Evolutionary conservation across 1,284 basidiomycete species (phyloP), one percentile per base, ranked within the genome.

Genomic region (Leccinum insolens): DNA sequence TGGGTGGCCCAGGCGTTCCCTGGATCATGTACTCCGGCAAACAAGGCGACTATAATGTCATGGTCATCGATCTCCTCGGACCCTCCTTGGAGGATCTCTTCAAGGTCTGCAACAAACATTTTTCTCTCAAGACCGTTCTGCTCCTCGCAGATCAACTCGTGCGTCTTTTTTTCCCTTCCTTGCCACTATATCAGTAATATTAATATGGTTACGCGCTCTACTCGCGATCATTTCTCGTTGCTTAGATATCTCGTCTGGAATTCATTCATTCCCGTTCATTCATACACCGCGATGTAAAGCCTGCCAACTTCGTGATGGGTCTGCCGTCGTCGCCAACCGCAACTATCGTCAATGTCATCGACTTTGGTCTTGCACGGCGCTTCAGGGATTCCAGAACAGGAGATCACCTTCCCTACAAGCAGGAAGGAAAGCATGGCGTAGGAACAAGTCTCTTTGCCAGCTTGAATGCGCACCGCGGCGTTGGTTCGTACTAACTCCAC

Each of bases 291-390:
- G 96, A 98, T 79, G 93, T 99, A 78, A 99, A 99, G 78, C 96
- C 96, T 7, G 95, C 94, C 60, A 98, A 98, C 80, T 96, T 99
- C 71, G 89, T 98, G 65, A 91, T 93, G 85, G 89, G 90, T 69
- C 64, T 67, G n/a, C 49, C 76, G 0, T 86, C 85, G 1, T 85
- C 85, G 60, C 82, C 85, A 63, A 82, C 84, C 7, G 75, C 85
- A 0, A 84, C 85, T 72, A 80, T 89, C 63, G 88, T 98, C 77
- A 96, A 95, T 79, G 88, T 99, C 72, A 98, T 99, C 77, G 97
- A 99, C 83, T 99, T 99, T 80, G 96, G 96, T 67, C 90, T 99
- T 58, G 95, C 96, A 8, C 98, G 98, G 81, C 96, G 96, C 80
- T 98, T 93, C 82, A 89, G 95, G 61, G 95, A 98, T 80, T 82